Base-by-base conservation (phyloP, 1,284 basidiomycete species). In the Schizophyllum amplum region DNA sequence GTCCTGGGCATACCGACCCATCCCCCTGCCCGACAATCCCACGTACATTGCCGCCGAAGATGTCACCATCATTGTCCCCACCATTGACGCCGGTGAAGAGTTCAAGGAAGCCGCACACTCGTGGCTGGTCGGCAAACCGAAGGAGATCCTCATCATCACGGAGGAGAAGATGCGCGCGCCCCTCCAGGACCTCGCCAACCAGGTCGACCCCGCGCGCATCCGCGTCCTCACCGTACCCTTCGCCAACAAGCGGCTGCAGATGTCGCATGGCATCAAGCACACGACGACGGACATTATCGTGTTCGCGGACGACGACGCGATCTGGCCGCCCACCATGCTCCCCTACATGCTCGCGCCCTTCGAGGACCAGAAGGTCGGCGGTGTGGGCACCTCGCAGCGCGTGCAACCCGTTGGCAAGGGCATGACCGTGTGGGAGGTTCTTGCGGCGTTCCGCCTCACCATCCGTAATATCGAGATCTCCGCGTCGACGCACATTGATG, bases 281-380 rank as follows among this genome's bases (percentile, higher is more conserved):
- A 87, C 86, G 24, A 87, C 86, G 0, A 94, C 93, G 1, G 93
- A 95, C 68, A 94, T 96, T 71, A 93, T 95, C 69, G 86, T 95
- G n/a, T 95, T 95, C 65, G 92, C 92, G 4, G 93, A 95, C 68
- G 93, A 96, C 68, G 92, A 95, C 69, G 92, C 93, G 52, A 93
- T 96, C 66, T 96, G 93, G 93, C 93, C 93, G 0, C 84, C 91
- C 0, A 92, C 88, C 1, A 80, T 95, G 60, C 75, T 95, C 7
- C 89, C 90, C 0, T 90, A 86, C 69, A 82, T 89, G 55, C 82
- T 96, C 51, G 92, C 92, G 2, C 94, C 91, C 69, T 95, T 95
- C 66, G 93, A 95, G 72, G 93, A 95, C 72, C 92, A 95, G 75
- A 86, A 90, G 68, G 80, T 95, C 51, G 92, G 93, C 42, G 93